A percentile compares a stretch with the other conserved stretches of the same genome.
phyloP scores from a whole-genome alignment of 768 basidiomycete species.

The Guyanaporus albipodus region DNA sequence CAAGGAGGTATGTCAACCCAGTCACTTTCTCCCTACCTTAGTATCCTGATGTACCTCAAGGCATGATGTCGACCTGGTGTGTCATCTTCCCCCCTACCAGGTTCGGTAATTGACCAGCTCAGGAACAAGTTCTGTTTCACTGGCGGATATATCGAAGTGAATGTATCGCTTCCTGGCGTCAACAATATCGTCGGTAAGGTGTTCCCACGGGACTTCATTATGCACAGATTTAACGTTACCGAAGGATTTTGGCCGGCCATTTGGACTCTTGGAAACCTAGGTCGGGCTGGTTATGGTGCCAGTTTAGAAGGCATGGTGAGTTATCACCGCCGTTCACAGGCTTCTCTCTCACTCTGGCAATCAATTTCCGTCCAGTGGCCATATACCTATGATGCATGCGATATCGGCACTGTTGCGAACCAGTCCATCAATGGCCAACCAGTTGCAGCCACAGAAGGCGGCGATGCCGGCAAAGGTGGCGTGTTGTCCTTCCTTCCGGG shows the following conservation, averaged over 20 bases:
- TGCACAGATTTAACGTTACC: slow-evolving; percentile 1
- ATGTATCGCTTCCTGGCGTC: slow-evolving; percentile 61
- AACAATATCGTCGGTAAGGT: slow-evolving; percentile 54
- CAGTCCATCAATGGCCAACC: slow-evolving; percentile 75
- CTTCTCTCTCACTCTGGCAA: not conserved
- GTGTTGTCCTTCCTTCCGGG: slow-evolving; percentile 72
- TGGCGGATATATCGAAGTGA: slow-evolving; percentile 69
- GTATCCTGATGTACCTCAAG: slow-evolving; percentile 38
- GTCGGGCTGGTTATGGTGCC: slow-evolving; percentile 70
- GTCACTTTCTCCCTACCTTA: slow-evolving; percentile 15
- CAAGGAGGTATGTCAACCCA: slow-evolving; percentile 31
- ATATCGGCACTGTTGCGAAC: slow-evolving; percentile 79
- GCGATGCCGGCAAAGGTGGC: slow-evolving; percentile 44
- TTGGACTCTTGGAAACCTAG: slow-evolving; percentile 56
- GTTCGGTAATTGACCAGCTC: slow-evolving; percentile 4
- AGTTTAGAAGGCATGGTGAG: slow-evolving; percentile 49
- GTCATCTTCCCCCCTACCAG: slow-evolving; percentile 1
- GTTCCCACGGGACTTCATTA: not conserved
- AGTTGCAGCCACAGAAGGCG: slow-evolving; percentile 53
- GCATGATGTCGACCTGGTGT: slow-evolving; percentile 44
- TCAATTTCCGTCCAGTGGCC: slow-evolving; percentile 46
- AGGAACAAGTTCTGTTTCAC: slow-evolving; percentile 93
- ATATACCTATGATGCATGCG: slow-evolving; percentile 70
- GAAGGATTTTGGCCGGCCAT: slow-evolving; percentile 50
- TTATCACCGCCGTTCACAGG: slow-evolving; percentile 1